A percentile compares a stretch with the other conserved stretches of the same genome.
Conservation (phyloP, 2,329 filamentous ascomycete genomes). For the Ceratocystis harringtonii region DNA sequence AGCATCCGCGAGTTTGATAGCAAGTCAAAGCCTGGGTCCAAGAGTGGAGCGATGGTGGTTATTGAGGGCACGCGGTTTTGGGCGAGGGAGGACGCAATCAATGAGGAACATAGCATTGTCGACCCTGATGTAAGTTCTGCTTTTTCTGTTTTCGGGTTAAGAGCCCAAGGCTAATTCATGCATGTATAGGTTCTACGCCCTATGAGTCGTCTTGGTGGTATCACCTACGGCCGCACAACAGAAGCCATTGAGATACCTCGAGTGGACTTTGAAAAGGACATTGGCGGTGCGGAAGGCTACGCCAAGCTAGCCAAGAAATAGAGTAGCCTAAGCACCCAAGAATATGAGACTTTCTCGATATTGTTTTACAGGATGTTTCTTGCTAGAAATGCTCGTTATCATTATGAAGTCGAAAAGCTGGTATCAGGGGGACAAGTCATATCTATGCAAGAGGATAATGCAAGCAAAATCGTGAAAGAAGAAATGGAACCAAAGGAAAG, state of each 20-base stretch:
- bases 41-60: constrained; percentile 57
- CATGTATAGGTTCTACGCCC: constrained; percentile 49
- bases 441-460: constrained; percentile 3
- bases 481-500: neutral
- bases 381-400: neutral
- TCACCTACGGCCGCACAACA: constrained; percentile 60
- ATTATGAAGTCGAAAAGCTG: neutral
- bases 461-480: constrained; percentile 8
- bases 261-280: constrained; percentile 39
- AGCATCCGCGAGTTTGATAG: constrained; percentile 66
- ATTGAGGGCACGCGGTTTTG: constrained; percentile 79
- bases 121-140: constrained; percentile 45
- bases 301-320: constrained; percentile 32
- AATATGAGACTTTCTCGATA: neutral
- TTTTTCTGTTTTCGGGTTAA: too few relatives aligned
- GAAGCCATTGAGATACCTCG: constrained; percentile 59
- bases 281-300: constrained; percentile 38
- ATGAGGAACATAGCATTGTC: constrained; percentile 58
- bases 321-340: neutral
- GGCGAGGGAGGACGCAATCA: constrained; percentile 76
- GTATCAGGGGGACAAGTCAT: neutral
- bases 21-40: constrained; percentile 52
- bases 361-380: neutral
- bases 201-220: constrained; percentile 66
- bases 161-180: neutral